Base-by-base conservation (phyloP, 179 eudicot species). In the Nepenthes alata region DNA sequence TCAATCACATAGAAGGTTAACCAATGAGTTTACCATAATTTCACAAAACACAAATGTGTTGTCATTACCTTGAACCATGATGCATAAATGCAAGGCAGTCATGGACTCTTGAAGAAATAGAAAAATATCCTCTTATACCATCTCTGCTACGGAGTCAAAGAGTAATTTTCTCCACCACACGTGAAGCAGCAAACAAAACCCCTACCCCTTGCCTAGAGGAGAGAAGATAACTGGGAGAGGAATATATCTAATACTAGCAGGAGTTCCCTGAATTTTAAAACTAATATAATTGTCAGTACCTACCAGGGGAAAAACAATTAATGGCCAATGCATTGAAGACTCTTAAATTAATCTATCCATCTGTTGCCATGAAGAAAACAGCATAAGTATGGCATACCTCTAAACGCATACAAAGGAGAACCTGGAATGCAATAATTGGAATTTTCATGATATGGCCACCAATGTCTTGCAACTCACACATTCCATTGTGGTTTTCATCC, bases 401-500 rank as follows among this genome's bases (percentile, higher is more conserved):
- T 71, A 91, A 78, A 58, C 55, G 84, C 95, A 91, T 88, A 74
- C 98, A 91, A 66, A 91, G 95, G 51, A 91, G 85, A 60, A 91
- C 66, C 72, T 91, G 91, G 64, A 88, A 91, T 49, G 57, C 85
- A 68, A 91, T 74, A 47, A 91, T 69, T 15, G 94, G 97, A 65
- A 88, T 62, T 75, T 88, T 91, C 95, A 89, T 88, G 34, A 91
- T 63, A 74, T 91, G 96, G 62, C 97, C 97, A 61, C 97, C 96
- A 65, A 88, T 85, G 53, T 91, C 89, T 37, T 82, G 87, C 68
- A 91, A 72, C 62, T 83, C 78, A 53, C 96, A 85, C 59, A 83
- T 70, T 58, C 83, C 72, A 63, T 79, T 80, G 55, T 77, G 76
- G 12, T 76, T 69, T 53, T 75, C 78, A 59, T 81, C 84, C 57